These are phyloP conservation scores for Hypseocharis bilobata DNA, from an alignment of 441 rosid genomes.

Conservation along the genomic window DNA sequence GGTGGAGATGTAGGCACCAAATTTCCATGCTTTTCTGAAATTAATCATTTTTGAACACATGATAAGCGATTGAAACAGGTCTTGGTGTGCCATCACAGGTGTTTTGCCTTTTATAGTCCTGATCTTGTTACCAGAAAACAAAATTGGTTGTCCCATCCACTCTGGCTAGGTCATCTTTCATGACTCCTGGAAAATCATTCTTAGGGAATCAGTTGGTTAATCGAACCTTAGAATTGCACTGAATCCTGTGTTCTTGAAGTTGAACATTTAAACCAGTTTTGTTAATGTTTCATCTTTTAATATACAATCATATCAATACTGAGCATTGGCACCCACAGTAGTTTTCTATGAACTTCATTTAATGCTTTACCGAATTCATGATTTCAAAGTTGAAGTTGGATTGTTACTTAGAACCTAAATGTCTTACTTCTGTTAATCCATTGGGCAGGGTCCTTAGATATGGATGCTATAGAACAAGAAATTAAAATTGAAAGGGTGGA, in stretches of 20 bases:
- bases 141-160: background rate
- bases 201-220: too few species aligned
- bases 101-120: background rate
- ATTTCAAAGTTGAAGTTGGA: background rate
- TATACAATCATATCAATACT: background rate
- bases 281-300: background rate
- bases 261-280: background rate
- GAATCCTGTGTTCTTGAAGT: background rate
- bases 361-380: too few species aligned
- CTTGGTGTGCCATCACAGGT: background rate
- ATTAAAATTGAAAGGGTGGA: constrained; percentile 7
- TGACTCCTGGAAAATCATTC: background rate
- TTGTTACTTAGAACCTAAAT: constrained; percentile 13
- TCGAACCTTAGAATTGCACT: background rate
- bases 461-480: constrained; percentile 24
- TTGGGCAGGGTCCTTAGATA: background rate
- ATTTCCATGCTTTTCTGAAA: background rate
- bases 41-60: background rate
- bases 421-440: background rate
- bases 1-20: too few species aligned
- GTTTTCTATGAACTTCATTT: background rate
- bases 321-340: background rate
- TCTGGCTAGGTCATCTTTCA: background rate
- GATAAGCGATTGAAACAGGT: background rate
- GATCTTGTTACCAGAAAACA: background rate